Evolutionary conservation across 2,329 filamentous ascomycete species (phyloP), one percentile per base, ranked within the genome.

Genomic region (Trichoderma hamatum): DNA sequence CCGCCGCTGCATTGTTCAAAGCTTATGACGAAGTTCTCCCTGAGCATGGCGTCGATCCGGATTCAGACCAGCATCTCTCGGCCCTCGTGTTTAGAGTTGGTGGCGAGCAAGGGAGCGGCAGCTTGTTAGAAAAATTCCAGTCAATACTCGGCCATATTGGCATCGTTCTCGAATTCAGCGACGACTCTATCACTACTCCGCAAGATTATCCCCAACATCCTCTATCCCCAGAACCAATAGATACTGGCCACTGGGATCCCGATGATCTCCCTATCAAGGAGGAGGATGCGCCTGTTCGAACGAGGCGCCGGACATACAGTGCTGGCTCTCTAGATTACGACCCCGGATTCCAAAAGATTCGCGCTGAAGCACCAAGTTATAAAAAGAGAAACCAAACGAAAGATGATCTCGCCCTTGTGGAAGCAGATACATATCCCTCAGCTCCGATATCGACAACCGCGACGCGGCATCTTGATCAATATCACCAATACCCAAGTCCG

Each of bases 41-140:
- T 5, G 83, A 88, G 72, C 83, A 92, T 81, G 90, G 89, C 67
- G 82, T 93, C 72, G 86, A 92, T 70, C 85, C 88, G n/a, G 89
- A 92, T 74, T 85, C 91, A 73, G 92, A 94, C 75, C 89, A 89
- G 73, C 88, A 91, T 73, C 90, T 94, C 75, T 89, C 93, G 72
- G 88, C 90, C 71, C 89, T 96, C 74, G 81, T 97, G 68, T 92
- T 96, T 77, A 90, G 90, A 74, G 88, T 97, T 76, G 91, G 92
- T 64, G 89, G 89, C 70, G 85, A 88, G 74, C 84, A 84, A 69
- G 85, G 86, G 58, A 79, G 85, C 58, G 81, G 80, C 39, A 84
- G 84, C 5, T 82, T 96, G 32, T 84, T 88, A 71, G 87, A 90
- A 69, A 91, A 90, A 73, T 94, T 96, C 74, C 86, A 89, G 77